phyloP scores from a whole-genome alignment of 2,329 filamentous ascomycete genomes.

The Diatrype stigma region DNA sequence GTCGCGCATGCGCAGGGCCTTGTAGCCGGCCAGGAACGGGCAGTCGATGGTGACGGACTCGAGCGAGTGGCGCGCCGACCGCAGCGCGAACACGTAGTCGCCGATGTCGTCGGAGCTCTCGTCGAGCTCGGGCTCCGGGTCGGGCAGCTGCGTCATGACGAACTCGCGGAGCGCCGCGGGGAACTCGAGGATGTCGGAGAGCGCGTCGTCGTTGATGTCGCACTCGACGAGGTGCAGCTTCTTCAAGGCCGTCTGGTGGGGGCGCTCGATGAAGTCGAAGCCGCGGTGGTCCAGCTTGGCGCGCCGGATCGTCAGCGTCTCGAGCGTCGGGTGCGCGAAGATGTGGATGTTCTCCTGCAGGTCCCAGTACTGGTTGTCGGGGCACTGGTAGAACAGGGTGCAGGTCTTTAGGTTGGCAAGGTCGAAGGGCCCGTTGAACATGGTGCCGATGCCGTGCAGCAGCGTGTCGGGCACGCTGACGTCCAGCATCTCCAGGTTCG shows the following conservation, averaged over 20 bases:
- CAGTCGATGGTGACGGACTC: slow-evolving; percentile 43
- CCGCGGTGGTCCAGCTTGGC: slow-evolving; percentile 43
- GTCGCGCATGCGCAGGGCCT: slow-evolving; percentile 39
- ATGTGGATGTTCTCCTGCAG: slow-evolving; percentile 49
- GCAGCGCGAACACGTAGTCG: slow-evolving; percentile 42
- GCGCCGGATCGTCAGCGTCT: slow-evolving; percentile 39
- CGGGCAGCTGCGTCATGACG: slow-evolving; percentile 40
- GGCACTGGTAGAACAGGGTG: slow-evolving; percentile 43
- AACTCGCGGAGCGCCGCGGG: slow-evolving; percentile 42
- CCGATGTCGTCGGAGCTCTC: slow-evolving; percentile 43
- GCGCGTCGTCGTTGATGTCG: slow-evolving; percentile 44
- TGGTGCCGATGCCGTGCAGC: slow-evolving; percentile 41
- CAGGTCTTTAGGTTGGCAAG: slow-evolving; percentile 43
- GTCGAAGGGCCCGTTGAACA: slow-evolving; percentile 49
- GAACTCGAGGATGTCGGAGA: slow-evolving; percentile 37
- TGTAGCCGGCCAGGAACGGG: slow-evolving; percentile 34
- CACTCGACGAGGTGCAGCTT: slow-evolving; percentile 44
- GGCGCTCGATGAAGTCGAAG: slow-evolving; percentile 44
- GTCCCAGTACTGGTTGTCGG: slow-evolving; percentile 44
- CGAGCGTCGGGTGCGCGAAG: slow-evolving; percentile 45
- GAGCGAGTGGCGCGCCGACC: slow-evolving; percentile 36
- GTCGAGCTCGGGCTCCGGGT: slow-evolving; percentile 38
- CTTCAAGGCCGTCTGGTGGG: slow-evolving; percentile 40
- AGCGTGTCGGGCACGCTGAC: slow-evolving; percentile 40
- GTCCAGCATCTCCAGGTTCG: slow-evolving; percentile 43